Conservation (phyloP, 2,329 filamentous ascomycete species). For the Aspergillus neoniger region DNA sequence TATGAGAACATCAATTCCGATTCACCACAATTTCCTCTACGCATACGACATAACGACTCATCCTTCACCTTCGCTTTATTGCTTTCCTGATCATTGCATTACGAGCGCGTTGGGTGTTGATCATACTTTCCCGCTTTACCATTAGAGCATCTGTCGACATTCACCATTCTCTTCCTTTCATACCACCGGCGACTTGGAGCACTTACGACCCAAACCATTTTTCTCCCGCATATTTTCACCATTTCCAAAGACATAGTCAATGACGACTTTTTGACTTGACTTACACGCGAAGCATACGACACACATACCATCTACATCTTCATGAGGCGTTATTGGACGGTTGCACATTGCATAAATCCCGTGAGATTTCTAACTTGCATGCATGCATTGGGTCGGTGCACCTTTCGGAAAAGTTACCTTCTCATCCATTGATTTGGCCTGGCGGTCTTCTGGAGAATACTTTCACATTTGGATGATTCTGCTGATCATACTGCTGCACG, state of each 20-base stretch:
- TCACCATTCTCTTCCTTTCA: conserved; percentile 9
- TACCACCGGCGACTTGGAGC: conserved; percentile 13
- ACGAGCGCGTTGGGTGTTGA: conserved; percentile 18
- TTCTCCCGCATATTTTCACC: neutral
- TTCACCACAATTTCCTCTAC: neutral
- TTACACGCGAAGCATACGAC: conserved; percentile 11
- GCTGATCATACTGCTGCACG: neutral
- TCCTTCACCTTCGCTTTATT: conserved; percentile 6
- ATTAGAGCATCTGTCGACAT: neutral
- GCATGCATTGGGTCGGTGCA: neutral
- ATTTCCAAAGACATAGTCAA: conserved; percentile 6
- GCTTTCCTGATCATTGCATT: conserved; percentile 17
- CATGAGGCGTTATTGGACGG: conserved; percentile 13
- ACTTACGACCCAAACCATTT: neutral
- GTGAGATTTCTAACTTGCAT: neutral
- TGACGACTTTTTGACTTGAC: conserved; percentile 5
- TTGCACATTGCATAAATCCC: conserved; percentile 1
- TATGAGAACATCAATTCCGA: neutral
- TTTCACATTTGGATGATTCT: neutral
- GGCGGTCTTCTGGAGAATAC: neutral
- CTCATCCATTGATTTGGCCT: neutral
- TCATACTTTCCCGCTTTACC: conserved; percentile 5
- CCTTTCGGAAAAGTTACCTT: conserved; percentile 3
- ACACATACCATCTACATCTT: conserved; percentile 11
- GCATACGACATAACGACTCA: conserved; percentile 14